Evolutionary conservation across 805 yeast genomes (phyloP).

Genomic region (Candida montana): DNA sequence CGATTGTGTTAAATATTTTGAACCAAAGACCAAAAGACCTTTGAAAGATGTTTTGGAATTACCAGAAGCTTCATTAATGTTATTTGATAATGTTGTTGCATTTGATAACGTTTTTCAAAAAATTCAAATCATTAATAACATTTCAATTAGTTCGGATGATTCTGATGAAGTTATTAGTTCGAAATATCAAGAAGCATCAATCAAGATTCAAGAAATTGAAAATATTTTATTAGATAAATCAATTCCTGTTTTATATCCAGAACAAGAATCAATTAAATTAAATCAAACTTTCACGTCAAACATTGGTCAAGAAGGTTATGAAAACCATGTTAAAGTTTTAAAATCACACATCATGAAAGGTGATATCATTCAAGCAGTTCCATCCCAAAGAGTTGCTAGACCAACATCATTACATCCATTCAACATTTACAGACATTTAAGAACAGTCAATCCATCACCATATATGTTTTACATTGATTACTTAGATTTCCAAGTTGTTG

Average conservation of each 20-base stretch:
- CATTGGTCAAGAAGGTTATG: constrained; percentile 92
- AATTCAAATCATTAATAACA: constrained; percentile 83
- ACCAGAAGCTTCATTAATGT: constrained; percentile 91
- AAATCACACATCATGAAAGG: constrained; percentile 84
- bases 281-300: constrained; percentile 76
- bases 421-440: constrained; percentile 88
- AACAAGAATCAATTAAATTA: constrained; percentile 65
- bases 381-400: constrained; percentile 93
- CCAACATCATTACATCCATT: constrained; percentile 95
- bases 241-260: constrained; percentile 52
- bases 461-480: constrained; percentile 92
- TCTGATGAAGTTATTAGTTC: constrained; percentile 29
- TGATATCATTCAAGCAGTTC: constrained; percentile 96
- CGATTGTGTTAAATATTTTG: constrained; percentile 95
- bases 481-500: constrained; percentile 87
- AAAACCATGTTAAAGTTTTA: constrained; percentile 66
- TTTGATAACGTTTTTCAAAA: constrained; percentile 93
- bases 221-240: constrained; percentile 39
- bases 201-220: constrained; percentile 54
- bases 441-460: constrained; percentile 97
- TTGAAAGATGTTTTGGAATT: constrained; percentile 74
- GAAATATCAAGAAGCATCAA: constrained; percentile 50
- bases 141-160: constrained; percentile 39
- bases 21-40: constrained; percentile 77
- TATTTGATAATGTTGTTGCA: constrained; percentile 84